Conservation (phyloP, 2,329 filamentous ascomycete genomes). For the Phialemonium atrogriseum region DNA sequence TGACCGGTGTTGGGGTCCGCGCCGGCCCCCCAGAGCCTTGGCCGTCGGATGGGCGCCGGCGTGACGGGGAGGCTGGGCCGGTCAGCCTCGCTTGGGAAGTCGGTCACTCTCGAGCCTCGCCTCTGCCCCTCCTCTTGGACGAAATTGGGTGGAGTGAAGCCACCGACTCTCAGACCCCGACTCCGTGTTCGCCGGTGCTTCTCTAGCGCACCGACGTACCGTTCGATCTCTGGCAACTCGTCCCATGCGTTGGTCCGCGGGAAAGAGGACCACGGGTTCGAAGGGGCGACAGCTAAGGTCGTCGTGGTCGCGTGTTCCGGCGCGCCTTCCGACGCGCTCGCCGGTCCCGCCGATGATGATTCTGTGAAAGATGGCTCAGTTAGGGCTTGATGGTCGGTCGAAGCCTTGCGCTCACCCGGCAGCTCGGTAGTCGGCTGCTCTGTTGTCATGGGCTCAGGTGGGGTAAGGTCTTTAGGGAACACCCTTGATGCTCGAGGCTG, state of each 20-base stretch:
- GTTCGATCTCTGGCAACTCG: slow-evolving; percentile 76
- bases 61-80: slow-evolving; percentile 86
- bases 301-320: slow-evolving; percentile 39
- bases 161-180: slow-evolving; percentile 17
- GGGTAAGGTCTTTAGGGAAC: slow-evolving; percentile 49
- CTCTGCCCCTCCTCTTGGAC: slow-evolving; percentile 9
- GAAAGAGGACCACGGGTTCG: slow-evolving; percentile 65
- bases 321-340: slow-evolving; percentile 37
- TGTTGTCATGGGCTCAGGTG: slow-evolving; percentile 12
- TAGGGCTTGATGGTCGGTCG: slow-evolving; percentile 9
- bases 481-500: slow-evolving; percentile 55
- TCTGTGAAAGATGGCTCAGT: slow-evolving; percentile 22
- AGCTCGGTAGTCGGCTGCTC: slow-evolving; percentile 18
- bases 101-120: slow-evolving; percentile 61
- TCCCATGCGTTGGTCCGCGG: slow-evolving; percentile 88
- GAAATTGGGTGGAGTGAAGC: slow-evolving; percentile 14
- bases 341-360: slow-evolving; percentile 24
- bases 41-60: slow-evolving; percentile 67
- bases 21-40: slow-evolving; percentile 56
- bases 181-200: slow-evolving; percentile 40
- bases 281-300: slow-evolving; percentile 33
- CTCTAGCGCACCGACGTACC: slow-evolving; percentile 73
- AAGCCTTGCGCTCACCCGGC: slow-evolving; percentile 16
- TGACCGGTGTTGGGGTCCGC: slow-evolving; percentile 29
- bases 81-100: slow-evolving; percentile 78